These are phyloP conservation scores for Puya raimondii DNA, from an alignment of 176 grass and related monocot genomes.

Conservation along the genomic window DNA sequence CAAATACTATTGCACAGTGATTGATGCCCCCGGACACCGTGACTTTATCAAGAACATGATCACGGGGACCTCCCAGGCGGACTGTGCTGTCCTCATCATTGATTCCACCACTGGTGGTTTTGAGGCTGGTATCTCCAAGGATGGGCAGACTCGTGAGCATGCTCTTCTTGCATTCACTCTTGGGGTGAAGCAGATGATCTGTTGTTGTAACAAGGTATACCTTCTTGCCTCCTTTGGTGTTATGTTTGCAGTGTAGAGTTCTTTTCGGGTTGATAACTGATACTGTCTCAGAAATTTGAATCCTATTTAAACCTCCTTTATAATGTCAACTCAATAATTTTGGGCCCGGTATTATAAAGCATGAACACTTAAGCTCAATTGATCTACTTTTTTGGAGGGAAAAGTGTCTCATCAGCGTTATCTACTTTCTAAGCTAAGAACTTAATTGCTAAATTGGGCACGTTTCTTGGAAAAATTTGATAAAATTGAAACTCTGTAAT, in stretches of 20 bases:
- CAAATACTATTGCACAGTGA: constrained; percentile 42
- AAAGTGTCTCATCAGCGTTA: too few species aligned
- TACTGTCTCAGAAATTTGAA: background rate
- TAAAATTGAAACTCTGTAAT: too few species aligned
- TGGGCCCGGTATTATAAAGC: too few species aligned
- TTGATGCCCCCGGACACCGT: constrained; percentile 36
- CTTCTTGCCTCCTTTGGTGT: background rate
- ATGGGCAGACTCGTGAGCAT: constrained; percentile 39
- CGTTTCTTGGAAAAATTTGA: background rate
- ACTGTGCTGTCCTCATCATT: constrained; percentile 39
- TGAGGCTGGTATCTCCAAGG: constrained; percentile 42
- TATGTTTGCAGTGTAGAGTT: background rate
- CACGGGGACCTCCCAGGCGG: constrained; percentile 40
- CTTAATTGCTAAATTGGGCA: background rate
- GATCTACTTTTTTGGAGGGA: too few species aligned
- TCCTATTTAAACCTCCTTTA: too few species aligned
- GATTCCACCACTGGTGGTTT: constrained; percentile 47
- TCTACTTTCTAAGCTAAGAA: too few species aligned
- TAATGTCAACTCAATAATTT: too few species aligned
- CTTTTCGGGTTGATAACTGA: background rate
- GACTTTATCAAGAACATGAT: constrained; percentile 51
- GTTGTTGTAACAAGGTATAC: constrained; percentile 38
- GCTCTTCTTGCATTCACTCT: constrained; percentile 38
- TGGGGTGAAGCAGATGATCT: constrained; percentile 41
- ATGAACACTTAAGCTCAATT: too few species aligned